These are phyloP conservation scores for Lenzites betulinus DNA, from an alignment of 768 basidiomycete genomes.

Conservation along the genomic window DNA sequence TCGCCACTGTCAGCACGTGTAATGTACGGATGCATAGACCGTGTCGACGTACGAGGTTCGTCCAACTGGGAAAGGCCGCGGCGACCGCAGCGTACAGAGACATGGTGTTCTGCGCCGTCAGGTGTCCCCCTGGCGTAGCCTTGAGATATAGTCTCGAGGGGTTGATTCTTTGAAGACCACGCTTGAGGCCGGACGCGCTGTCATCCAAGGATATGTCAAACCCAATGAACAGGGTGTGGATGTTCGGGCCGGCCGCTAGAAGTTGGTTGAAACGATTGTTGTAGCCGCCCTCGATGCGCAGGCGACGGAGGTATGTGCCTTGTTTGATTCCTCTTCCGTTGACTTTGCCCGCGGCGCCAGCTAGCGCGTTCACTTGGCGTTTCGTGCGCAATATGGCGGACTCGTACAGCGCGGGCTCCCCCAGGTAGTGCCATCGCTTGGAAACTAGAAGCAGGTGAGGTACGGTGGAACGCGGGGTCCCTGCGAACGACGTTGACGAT, in stretches of 20 bases:
- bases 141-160: neutral
- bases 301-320: neutral
- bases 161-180: neutral
- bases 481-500: neutral
- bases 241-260: neutral
- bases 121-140: neutral
- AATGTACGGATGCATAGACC: too few relatives aligned
- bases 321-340: neutral
- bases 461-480: neutral
- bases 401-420: neutral
- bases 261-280: neutral
- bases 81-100: neutral
- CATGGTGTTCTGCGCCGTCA: neutral
- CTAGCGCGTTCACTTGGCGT: neutral
- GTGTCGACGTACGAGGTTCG: neutral
- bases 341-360: neutral
- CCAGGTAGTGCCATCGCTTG: slow-evolving; percentile 3
- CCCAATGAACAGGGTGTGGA: neutral
- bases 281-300: slow-evolving; percentile 5
- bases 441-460: neutral
- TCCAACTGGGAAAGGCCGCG: neutral
- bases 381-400: slow-evolving; percentile 9
- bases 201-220: slow-evolving; percentile 4
- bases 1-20: neutral
- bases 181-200: neutral